These are phyloP conservation scores for Calonectria naviculata DNA, from an alignment of 2,329 filamentous ascomycete species.

Conservation along the genomic window DNA sequence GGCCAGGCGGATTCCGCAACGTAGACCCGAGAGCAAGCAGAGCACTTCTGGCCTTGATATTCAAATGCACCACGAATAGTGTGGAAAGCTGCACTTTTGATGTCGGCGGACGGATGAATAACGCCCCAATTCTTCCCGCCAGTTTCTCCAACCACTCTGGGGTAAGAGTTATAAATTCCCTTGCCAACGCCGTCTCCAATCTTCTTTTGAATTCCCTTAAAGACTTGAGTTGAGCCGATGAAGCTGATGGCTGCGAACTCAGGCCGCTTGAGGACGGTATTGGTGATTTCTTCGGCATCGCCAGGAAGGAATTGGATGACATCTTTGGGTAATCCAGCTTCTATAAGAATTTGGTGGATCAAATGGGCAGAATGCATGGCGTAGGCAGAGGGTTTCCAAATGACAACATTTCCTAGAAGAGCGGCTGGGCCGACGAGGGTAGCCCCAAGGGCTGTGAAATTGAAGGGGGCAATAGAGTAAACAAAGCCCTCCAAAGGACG, in stretches of 20 bases:
- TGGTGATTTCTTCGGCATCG: not conserved
- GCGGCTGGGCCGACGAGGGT: not conserved
- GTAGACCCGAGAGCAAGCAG: constrained; percentile 82
- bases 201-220: not conserved
- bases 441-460: constrained; percentile 66
- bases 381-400: not conserved
- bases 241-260: not conserved
- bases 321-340: not conserved
- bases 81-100: constrained; percentile 81
- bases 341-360: not conserved
- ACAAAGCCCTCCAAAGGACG: constrained; percentile 81
- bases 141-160: not conserved
- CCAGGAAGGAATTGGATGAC: not conserved
- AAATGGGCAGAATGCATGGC: not conserved
- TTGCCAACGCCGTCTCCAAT: not conserved
- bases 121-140: not conserved
- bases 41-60: constrained; percentile 92
- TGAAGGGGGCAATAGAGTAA: constrained; percentile 93
- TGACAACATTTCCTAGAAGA: not conserved
- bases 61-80: constrained; percentile 89
- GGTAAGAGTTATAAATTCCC: not conserved
- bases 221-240: not conserved
- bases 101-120: constrained; percentile 21
- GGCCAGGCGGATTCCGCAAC: not conserved
- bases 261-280: not conserved